phyloP scores from a whole-genome alignment of 306 rosid genomes.

The Canavalia gladiata region DNA sequence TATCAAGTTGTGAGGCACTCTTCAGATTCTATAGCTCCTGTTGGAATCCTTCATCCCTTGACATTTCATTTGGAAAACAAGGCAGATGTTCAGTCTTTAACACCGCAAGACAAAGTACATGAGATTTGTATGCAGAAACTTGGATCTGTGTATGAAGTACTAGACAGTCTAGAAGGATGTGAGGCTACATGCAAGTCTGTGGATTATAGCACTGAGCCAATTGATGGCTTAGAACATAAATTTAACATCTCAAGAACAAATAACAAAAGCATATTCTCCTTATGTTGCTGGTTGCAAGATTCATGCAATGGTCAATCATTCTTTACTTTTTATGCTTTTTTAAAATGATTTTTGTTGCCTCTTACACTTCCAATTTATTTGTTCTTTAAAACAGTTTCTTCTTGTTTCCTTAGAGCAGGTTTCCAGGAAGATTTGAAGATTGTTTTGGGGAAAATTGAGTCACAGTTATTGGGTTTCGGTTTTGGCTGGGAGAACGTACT shows the following conservation, averaged over 20 bases:
- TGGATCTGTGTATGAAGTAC: conserved; percentile 75
- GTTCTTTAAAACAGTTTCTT: conserved; percentile 16
- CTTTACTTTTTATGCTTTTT: conserved; percentile 15
- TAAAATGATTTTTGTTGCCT: conserved; percentile 34
- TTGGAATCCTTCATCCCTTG: conserved; percentile 87
- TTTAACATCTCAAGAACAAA: conserved; percentile 75
- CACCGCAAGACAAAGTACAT: conserved; percentile 51
- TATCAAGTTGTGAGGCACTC: conserved; percentile 87
- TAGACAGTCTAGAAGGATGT: conserved; percentile 55
- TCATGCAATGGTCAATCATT: conserved; percentile 54
- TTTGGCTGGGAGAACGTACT: conserved; percentile 88
- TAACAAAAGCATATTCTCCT: conserved; percentile 67
- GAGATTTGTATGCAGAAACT: conserved; percentile 49
- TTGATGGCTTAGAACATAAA: conserved; percentile 58
- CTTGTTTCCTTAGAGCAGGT: conserved; percentile 60
- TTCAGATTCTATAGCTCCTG: conserved; percentile 90
- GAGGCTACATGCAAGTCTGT: conserved; percentile 57
- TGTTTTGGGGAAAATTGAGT: conserved; percentile 74
- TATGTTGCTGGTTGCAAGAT: conserved; percentile 89
- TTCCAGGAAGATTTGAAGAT: conserved; percentile 77
- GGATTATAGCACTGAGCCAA: conserved; percentile 48
- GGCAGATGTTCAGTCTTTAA: conserved; percentile 52
- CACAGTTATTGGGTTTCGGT: conserved; percentile 63
- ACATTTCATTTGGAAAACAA: conserved; percentile 89
- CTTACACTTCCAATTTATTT: conserved; percentile 34